A percentile compares a stretch with the other conserved stretches of the same genome.
These are phyloP conservation scores for Paramyrothecium roridum DNA, from an alignment of 2,329 filamentous ascomycete genomes.

Conservation along the genomic window DNA sequence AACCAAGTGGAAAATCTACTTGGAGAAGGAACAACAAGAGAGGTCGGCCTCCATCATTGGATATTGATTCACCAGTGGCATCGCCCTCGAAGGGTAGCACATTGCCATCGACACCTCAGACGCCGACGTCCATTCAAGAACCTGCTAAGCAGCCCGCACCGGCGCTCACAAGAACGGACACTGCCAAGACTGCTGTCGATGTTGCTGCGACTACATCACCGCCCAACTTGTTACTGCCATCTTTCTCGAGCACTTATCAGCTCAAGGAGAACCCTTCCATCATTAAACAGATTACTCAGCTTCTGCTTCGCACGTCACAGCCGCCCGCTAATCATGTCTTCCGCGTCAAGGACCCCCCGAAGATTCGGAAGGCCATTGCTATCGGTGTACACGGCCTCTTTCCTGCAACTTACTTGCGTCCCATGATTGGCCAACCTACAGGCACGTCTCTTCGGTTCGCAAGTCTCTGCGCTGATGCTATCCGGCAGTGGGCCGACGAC, in stretches of 20 bases:
- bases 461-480: conserved; percentile 78
- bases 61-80: conserved; percentile 36
- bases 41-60: conserved; percentile 43
- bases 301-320: conserved; percentile 55
- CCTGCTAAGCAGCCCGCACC: conserved; percentile 4
- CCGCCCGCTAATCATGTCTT: conserved; percentile 67
- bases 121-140: conserved; percentile 16
- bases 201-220: conserved; percentile 44
- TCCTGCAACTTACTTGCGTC: conserved; percentile 80
- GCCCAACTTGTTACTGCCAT: conserved; percentile 66
- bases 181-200: conserved; percentile 29
- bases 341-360: conserved; percentile 64
- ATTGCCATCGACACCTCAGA: conserved; percentile 11
- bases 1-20: conserved; percentile 20
- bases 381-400: conserved; percentile 96
- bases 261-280: conserved; percentile 67
- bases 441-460: conserved; percentile 94
- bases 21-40: conserved; percentile 42
- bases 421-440: conserved; percentile 89
- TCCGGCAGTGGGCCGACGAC: conserved; percentile 75
- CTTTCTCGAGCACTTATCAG: conserved; percentile 65
- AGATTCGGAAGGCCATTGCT: conserved; percentile 80
- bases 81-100: conserved; percentile 12
- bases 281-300: conserved; percentile 60
- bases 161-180: conserved; percentile 9